These are phyloP conservation scores for Cercospora janseana DNA, from an alignment of 2,329 filamentous ascomycete genomes.

Conservation along the genomic window DNA sequence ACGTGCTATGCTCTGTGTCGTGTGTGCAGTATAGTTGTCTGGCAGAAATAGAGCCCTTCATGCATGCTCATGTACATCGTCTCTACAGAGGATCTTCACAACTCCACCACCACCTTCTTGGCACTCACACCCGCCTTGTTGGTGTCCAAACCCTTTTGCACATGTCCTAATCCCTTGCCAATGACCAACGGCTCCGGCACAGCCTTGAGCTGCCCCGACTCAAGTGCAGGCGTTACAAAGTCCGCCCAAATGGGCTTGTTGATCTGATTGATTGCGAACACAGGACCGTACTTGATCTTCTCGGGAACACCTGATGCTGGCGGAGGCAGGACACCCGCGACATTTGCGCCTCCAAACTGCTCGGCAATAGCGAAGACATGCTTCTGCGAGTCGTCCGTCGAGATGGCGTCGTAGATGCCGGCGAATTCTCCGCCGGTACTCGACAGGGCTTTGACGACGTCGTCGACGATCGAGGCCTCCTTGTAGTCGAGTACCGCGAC, in stretches of 20 bases:
- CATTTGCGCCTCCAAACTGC: slow-evolving; percentile 32
- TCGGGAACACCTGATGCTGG: slow-evolving; percentile 28
- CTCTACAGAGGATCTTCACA: too few relatives aligned
- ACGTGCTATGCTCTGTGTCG: too few relatives aligned
- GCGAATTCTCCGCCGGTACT: slow-evolving; percentile 40
- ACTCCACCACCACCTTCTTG: slow-evolving; percentile 38
- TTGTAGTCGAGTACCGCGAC: slow-evolving; percentile 39
- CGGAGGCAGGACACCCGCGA: slow-evolving; percentile 24
- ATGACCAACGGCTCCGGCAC: slow-evolving; percentile 41
- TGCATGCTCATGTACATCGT: neutral
- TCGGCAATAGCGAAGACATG: slow-evolving; percentile 30
- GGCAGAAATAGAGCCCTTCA: neutral
- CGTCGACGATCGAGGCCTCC: slow-evolving; percentile 35
- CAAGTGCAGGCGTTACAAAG: slow-evolving; percentile 38
- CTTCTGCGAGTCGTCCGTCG: slow-evolving; percentile 28
- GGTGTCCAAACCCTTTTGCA: slow-evolving; percentile 35
- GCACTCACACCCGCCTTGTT: slow-evolving; percentile 37
- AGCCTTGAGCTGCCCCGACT: slow-evolving; percentile 34
- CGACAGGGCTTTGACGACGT: slow-evolving; percentile 43
- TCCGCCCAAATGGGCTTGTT: slow-evolving; percentile 33
- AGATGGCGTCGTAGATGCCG: slow-evolving; percentile 45
- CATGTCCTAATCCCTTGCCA: slow-evolving; percentile 39
- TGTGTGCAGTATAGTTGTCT: neutral
- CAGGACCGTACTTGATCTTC: slow-evolving; percentile 30
- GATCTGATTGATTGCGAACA: slow-evolving; percentile 33